Evolutionary conservation across 2,329 filamentous ascomycete genomes (phyloP).

Genomic region (Drechslera avenae): DNA sequence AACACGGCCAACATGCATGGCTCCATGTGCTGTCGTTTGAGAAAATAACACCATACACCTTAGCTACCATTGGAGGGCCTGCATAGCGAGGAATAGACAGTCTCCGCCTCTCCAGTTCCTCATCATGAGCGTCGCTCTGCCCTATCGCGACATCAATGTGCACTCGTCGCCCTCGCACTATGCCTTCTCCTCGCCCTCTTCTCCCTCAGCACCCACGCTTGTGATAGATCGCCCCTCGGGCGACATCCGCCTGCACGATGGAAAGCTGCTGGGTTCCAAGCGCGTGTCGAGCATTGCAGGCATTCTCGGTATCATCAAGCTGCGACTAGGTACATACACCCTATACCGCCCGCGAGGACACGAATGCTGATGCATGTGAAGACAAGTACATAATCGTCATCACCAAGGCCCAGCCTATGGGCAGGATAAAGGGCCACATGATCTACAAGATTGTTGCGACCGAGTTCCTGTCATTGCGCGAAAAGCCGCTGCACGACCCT

Average conservation of each 20-base stretch:
- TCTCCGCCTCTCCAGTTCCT: not conserved
- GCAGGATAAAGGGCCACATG: constrained; percentile 91
- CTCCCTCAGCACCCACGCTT: constrained; percentile 83
- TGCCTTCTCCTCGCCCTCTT: constrained; percentile 94
- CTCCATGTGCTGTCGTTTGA: not conserved
- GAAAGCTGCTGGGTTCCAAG: constrained; percentile 74
- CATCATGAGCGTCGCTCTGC: constrained; percentile 62
- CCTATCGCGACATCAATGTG: constrained; percentile 96
- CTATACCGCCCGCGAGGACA: not conserved
- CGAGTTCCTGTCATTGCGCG: constrained; percentile 91
- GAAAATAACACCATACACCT: constrained; percentile 7
- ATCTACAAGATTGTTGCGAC: constrained; percentile 91
- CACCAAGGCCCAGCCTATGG: constrained; percentile 89
- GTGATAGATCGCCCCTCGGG: constrained; percentile 91
- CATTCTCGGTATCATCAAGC: constrained; percentile 90
- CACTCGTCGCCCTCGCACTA: constrained; percentile 91
- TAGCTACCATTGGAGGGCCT: constrained; percentile 1
- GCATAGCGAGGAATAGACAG: not conserved
- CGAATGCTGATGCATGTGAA: constrained; percentile 40
- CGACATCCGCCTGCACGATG: constrained; percentile 84
- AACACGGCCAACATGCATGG: constrained; percentile 13
- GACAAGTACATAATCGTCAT: constrained; percentile 98
- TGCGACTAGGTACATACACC: constrained; percentile 74
- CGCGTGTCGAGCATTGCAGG: constrained; percentile 93
- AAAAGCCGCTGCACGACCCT: constrained; percentile 85